phyloP scores from a whole-genome alignment of 805 yeast genomes.

The Metschnikowia vanudenii region DNA sequence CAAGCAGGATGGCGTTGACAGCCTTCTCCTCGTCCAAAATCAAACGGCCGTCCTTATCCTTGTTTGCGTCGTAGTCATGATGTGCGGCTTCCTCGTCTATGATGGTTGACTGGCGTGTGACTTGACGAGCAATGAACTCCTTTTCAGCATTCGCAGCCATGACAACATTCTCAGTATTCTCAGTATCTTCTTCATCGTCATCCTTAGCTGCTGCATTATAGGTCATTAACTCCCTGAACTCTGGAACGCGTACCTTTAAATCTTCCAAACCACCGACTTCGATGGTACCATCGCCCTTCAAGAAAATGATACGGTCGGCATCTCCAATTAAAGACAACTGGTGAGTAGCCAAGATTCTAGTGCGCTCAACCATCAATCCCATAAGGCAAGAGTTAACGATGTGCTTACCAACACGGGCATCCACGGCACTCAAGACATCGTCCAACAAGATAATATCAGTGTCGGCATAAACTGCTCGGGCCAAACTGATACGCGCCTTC shows the following conservation, averaged over 20 bases:
- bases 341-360: slow-evolving; percentile 81
- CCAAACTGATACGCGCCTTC: slow-evolving; percentile 76
- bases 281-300: slow-evolving; percentile 63
- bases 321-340: slow-evolving; percentile 67
- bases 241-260: slow-evolving; percentile 38
- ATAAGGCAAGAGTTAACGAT: slow-evolving; percentile 67
- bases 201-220: slow-evolving; percentile 28
- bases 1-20: slow-evolving; percentile 27
- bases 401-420: slow-evolving; percentile 81
- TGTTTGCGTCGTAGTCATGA: slow-evolving; percentile 29
- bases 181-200: slow-evolving; percentile 23
- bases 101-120: slow-evolving; percentile 21
- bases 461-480: slow-evolving; percentile 73
- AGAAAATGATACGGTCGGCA: slow-evolving; percentile 68
- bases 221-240: slow-evolving; percentile 40
- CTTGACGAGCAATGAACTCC: slow-evolving; percentile 13
- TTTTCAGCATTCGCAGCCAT: slow-evolving; percentile 19
- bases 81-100: slow-evolving; percentile 34
- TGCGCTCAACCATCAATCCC: slow-evolving; percentile 55
- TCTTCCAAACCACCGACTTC: slow-evolving; percentile 62
- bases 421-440: slow-evolving; percentile 83
- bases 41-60: slow-evolving; percentile 18
- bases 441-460: slow-evolving; percentile 69
- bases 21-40: slow-evolving; percentile 17
- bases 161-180: slow-evolving; percentile 9